phyloP scores from a whole-genome alignment of 2,329 filamentous ascomycete species.

The Claviceps maximensis region DNA sequence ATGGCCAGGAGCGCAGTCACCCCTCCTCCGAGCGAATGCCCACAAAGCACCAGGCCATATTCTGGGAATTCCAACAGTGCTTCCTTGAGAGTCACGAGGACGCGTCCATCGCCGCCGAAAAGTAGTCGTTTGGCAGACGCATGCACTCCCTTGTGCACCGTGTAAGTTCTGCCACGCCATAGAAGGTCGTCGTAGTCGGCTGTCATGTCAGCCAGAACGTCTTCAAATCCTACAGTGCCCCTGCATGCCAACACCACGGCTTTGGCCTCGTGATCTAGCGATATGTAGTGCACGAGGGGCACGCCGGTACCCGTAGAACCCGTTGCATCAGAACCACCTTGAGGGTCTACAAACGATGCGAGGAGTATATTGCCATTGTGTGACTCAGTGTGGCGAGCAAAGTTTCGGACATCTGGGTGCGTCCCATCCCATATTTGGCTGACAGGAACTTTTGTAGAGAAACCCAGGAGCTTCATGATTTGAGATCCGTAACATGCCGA shows the following conservation, averaged over 20 bases:
- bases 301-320: constrained; percentile 53
- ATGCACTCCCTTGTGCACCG: constrained; percentile 63
- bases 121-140: constrained; percentile 55
- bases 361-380: constrained; percentile 47
- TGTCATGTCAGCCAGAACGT: constrained; percentile 60
- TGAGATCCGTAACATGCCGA: constrained; percentile 53
- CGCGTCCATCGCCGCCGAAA: constrained; percentile 52
- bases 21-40: constrained; percentile 55
- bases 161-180: constrained; percentile 52
- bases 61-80: constrained; percentile 53
- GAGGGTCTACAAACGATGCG: constrained; percentile 57
- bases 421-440: constrained; percentile 31
- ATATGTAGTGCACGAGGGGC: constrained; percentile 61
- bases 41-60: constrained; percentile 57
- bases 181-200: constrained; percentile 56
- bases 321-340: constrained; percentile 51
- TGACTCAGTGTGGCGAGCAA: constrained; percentile 48
- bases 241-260: constrained; percentile 61
- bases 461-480: constrained; percentile 50
- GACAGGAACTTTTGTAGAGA: constrained; percentile 36
- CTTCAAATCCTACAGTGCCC: constrained; percentile 60
- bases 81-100: constrained; percentile 51
- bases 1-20: constrained; percentile 59
- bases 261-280: constrained; percentile 56
- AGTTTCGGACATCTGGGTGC: constrained; percentile 49